Evolutionary conservation across 2,329 filamentous ascomycete genomes (phyloP).

Genomic region (Periconia sp.): DNA sequence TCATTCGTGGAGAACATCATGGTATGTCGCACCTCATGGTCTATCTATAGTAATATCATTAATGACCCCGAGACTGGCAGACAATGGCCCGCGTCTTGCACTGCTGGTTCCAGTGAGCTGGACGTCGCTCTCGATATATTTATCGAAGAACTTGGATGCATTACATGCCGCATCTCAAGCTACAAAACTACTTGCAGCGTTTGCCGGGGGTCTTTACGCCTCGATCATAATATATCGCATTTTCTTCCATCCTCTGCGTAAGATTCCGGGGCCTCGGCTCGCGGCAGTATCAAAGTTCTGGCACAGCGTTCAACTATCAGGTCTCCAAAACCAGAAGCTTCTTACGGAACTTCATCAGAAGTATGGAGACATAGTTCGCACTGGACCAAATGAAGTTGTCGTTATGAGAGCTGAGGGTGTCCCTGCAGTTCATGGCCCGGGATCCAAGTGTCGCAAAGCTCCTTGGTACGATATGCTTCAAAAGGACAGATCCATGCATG

Average conservation of each 20-base stretch:
- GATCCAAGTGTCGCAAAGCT: conserved; percentile 5
- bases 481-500: conserved; percentile 1
- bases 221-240: conserved; percentile 29
- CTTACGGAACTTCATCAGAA: conserved; percentile 29
- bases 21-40: not conserved
- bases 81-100: not conserved
- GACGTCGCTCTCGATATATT: not conserved
- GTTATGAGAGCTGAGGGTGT: conserved; percentile 5
- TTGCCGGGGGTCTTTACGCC: not conserved
- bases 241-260: conserved; percentile 43
- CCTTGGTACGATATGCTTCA: conserved; percentile 11
- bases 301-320: conserved; percentile 11
- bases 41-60: not conserved
- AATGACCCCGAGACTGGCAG: not conserved
- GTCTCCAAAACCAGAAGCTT: not conserved
- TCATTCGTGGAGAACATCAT: conserved; percentile 2
- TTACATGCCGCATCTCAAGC: not conserved
- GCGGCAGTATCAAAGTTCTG: conserved; percentile 8
- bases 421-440: conserved; percentile 6
- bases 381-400: conserved; percentile 16
- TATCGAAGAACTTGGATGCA: not conserved
- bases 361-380: conserved; percentile 27
- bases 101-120: not conserved
- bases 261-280: conserved; percentile 40
- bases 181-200: not conserved